phyloP scores from a whole-genome alignment of 805 yeast species.

The Pichia sporocuriosa region DNA sequence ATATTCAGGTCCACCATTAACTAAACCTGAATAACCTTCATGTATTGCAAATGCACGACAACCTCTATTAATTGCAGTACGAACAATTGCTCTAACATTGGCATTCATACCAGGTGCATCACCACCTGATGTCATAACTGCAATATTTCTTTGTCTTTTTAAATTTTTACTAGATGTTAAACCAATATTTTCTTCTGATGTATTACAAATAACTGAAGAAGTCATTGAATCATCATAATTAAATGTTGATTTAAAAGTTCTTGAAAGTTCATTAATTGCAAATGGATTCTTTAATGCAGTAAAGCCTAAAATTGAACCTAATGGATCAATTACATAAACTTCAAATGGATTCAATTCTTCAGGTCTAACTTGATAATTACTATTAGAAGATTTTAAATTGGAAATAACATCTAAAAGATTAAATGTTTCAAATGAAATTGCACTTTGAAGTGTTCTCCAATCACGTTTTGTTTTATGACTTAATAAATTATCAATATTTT shows the following conservation, averaged over 20 bases:
- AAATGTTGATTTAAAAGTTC: conserved; percentile 10
- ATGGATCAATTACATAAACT: conserved; percentile 72
- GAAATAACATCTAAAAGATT: conserved; percentile 34
- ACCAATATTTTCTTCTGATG: no score
- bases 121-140: conserved; percentile 78
- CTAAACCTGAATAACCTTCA: conserved; percentile 73
- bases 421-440: conserved; percentile 40
- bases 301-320: conserved; percentile 79
- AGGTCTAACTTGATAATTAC: conserved; percentile 56
- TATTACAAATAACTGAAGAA: conserved; percentile 1
- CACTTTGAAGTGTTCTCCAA: conserved; percentile 44
- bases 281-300: conserved; percentile 55
- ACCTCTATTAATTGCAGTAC: conserved; percentile 58
- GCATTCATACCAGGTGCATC: conserved; percentile 82
- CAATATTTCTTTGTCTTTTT: conserved; percentile 41
- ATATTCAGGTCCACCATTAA: conserved; percentile 49
- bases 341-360: conserved; percentile 69
- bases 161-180: background rate
- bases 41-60: conserved; percentile 62
- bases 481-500: conserved; percentile 25
- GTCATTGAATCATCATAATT: conserved; percentile 2
- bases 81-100: conserved; percentile 63
- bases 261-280: conserved; percentile 21
- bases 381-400: conserved; percentile 26
- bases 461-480: conserved; percentile 31